A percentile compares a stretch with the other conserved stretches of the same genome.
Evolutionary conservation across 371 early-diverging fungal species (phyloP).

Genomic region (Apophysomyces sp.): DNA sequence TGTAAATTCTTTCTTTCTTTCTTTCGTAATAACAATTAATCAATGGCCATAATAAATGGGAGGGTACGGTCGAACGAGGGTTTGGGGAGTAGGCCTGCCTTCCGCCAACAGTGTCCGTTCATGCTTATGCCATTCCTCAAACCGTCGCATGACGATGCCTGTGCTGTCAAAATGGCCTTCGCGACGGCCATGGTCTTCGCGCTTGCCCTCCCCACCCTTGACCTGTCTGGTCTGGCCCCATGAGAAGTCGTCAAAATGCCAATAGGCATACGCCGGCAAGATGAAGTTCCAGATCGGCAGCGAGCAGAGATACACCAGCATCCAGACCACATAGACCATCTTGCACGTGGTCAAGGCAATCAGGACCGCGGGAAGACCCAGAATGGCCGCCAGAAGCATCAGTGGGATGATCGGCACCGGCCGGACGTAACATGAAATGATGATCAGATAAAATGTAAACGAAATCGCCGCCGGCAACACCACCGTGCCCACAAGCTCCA

Average conservation of each 20-base stretch:
- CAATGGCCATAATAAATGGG: conserved; percentile 38
- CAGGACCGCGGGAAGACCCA: conserved; percentile 85
- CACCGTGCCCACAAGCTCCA: conserved; percentile 93
- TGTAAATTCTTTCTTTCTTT: no score
- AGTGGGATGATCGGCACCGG: conserved; percentile 66
- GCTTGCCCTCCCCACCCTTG: conserved; percentile 61
- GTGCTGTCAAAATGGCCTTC: conserved; percentile 54
- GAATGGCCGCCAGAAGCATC: conserved; percentile 65
- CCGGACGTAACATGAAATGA: conserved; percentile 58
- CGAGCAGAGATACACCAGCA: conserved; percentile 85
- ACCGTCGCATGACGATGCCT: conserved; percentile 44
- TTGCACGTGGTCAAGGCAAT: conserved; percentile 84
- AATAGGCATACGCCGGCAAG: conserved; percentile 92
- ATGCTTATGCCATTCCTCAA: conserved; percentile 47
- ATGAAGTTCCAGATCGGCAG: conserved; percentile 94
- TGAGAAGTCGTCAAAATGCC: conserved; percentile 97
- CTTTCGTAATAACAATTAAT: no score
- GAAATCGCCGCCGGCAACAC: conserved; percentile 92
- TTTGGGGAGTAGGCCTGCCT: conserved; percentile 11
- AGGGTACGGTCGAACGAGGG: conserved; percentile 27
- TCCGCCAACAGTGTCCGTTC: conserved; percentile 26
- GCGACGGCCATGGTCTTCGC: conserved; percentile 58
- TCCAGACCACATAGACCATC: conserved; percentile 87
- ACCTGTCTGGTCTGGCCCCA: conserved; percentile 94
- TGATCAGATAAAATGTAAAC: conserved; percentile 77